Conservation (phyloP, 1,284 basidiomycete species). For the Austropuccinia psidii region DNA sequence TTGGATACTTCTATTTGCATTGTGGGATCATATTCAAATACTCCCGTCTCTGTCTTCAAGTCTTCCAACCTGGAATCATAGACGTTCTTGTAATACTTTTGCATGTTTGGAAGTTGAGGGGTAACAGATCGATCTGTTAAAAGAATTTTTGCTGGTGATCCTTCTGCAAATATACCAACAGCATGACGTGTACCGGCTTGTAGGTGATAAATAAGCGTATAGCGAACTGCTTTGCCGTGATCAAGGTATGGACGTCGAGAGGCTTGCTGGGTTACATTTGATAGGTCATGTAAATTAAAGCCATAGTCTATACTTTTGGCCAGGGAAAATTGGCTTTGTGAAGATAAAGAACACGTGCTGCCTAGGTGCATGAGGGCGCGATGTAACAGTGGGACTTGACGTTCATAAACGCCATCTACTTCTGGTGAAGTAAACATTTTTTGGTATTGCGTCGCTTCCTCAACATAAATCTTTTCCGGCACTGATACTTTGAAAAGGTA, state of each 20-base stretch:
- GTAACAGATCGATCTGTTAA: conserved; percentile 80
- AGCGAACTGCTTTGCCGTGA: conserved; percentile 64
- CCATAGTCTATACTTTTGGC: conserved; percentile 76
- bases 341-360: conserved; percentile 66
- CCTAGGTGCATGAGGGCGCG: conserved; percentile 79
- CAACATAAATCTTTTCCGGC: conserved; percentile 71
- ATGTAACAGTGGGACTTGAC: conserved; percentile 77
- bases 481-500: conserved; percentile 80
- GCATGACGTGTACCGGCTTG: conserved; percentile 70
- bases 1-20: conserved; percentile 66
- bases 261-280: conserved; percentile 57
- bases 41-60: conserved; percentile 42
- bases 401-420: conserved; percentile 90
- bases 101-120: conserved; percentile 71
- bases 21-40: conserved; percentile 63
- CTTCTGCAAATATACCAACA: conserved; percentile 78
- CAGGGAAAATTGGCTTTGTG: conserved; percentile 61
- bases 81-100: conserved; percentile 63
- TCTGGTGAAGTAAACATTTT: conserved; percentile 87
- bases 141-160: conserved; percentile 57
- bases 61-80: conserved; percentile 52
- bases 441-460: conserved; percentile 82
- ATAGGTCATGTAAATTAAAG: conserved; percentile 76
- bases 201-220: conserved; percentile 87
- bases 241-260: conserved; percentile 68